Evolutionary conservation across 192 early-diverging fungal genomes (phyloP).

Genomic region (Rhizophagus sp.): DNA sequence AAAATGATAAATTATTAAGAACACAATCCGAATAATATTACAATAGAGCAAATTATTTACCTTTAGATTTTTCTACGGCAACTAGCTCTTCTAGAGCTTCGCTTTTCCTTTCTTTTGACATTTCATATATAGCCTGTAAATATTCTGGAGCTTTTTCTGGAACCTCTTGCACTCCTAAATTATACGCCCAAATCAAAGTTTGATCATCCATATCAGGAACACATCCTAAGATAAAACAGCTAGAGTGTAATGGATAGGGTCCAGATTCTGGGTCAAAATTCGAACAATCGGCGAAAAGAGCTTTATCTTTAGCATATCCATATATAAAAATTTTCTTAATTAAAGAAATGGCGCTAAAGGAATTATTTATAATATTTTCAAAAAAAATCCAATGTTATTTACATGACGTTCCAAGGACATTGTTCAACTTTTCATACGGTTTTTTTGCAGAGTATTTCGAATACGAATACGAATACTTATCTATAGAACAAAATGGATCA

Average conservation of each 20-base stretch:
- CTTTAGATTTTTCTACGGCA: neutral
- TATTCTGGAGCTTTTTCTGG: constrained; percentile 9
- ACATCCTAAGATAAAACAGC: constrained; percentile 1
- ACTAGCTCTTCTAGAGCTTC: neutral
- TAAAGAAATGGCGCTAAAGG: neutral
- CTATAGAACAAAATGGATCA: neutral
- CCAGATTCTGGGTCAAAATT: neutral
- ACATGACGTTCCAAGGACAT: constrained; percentile 26
- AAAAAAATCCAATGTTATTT: neutral
- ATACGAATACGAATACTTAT: too few relatives aligned
- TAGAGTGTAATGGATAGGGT: neutral
- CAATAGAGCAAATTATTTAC: neutral
- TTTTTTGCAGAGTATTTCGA: neutral
- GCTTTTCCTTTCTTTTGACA: constrained; percentile 6
- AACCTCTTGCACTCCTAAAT: neutral
- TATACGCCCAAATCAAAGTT: constrained; percentile 6
- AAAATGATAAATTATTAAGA: neutral
- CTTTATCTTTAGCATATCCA: constrained; percentile 9
- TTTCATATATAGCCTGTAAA: constrained; percentile 15
- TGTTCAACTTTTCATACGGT: neutral
- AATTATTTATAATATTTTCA: neutral
- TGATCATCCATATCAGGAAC: constrained; percentile 13
- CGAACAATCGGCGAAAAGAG: neutral
- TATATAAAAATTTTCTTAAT: neutral
- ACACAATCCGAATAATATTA: neutral